Conservation (phyloP, 768 basidiomycete species). For the Hydnum rufescens region DNA sequence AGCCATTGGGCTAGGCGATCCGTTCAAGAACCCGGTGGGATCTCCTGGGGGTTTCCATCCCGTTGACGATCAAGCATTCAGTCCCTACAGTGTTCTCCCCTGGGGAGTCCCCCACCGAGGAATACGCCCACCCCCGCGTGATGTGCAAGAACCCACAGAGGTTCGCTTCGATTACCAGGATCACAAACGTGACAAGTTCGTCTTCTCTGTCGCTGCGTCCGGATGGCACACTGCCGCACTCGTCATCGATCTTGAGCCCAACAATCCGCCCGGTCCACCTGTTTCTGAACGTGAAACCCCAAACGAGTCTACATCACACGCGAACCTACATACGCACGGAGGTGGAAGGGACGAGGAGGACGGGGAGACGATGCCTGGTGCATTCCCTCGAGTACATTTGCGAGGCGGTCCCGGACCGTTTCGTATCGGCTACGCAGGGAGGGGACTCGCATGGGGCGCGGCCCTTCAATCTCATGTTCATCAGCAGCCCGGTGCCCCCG, state of each 20-base stretch:
- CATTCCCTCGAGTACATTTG: too few relatives aligned
- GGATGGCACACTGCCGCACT: slow-evolving; percentile 91
- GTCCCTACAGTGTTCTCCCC: not conserved
- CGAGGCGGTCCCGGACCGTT: too few relatives aligned
- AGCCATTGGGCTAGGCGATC: slow-evolving; percentile 74
- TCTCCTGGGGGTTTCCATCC: slow-evolving; percentile 32
- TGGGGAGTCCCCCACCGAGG: not conserved
- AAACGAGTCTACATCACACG: too few relatives aligned
- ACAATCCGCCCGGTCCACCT: not conserved
- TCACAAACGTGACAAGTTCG: slow-evolving; percentile 37
- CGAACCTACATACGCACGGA: too few relatives aligned
- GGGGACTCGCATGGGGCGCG: too few relatives aligned
- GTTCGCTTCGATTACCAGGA: slow-evolving; percentile 47
- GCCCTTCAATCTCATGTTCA: too few relatives aligned
- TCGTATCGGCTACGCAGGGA: too few relatives aligned
- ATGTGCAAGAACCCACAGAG: slow-evolving; percentile 40
- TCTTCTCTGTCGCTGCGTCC: slow-evolving; percentile 58
- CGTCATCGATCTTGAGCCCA: slow-evolving; percentile 51
- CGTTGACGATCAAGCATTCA: too few relatives aligned
- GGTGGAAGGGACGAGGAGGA: too few relatives aligned
- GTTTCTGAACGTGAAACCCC: too few relatives aligned
- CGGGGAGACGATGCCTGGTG: too few relatives aligned
- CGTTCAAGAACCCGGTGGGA: slow-evolving; percentile 30
- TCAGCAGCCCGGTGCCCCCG: too few relatives aligned
- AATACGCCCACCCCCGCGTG: slow-evolving; percentile 18